These are phyloP conservation scores for Sclerotinia sclerotiorum DNA, from an alignment of 2,329 filamentous ascomycete genomes.

Conservation along the genomic window DNA sequence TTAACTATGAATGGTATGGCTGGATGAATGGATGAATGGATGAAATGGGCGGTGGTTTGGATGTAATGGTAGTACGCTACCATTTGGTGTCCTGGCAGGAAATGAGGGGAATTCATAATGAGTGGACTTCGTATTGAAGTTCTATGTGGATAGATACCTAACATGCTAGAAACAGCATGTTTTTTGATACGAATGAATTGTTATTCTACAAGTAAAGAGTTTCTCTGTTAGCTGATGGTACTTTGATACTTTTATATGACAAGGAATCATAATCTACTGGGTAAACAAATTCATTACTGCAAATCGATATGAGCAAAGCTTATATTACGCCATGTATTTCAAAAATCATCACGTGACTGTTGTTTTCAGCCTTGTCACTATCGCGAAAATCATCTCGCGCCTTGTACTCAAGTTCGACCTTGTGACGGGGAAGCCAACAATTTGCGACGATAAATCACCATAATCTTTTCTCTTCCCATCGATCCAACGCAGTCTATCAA, in stretches of 20 bases:
- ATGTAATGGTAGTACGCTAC: constrained; percentile 19
- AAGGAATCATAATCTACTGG: no score
- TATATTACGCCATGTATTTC: no score
- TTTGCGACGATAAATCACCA: not conserved
- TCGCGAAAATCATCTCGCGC: constrained; percentile 6
- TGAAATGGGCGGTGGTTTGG: not conserved
- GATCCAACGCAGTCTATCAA: constrained; percentile 26
- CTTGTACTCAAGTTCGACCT: constrained; percentile 14
- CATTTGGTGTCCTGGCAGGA: constrained; percentile 24
- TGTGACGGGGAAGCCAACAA: not conserved
- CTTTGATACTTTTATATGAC: not conserved
- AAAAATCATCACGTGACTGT: not conserved
- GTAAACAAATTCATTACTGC: not conserved
- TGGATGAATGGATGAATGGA: constrained; percentile 1
- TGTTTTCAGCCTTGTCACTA: constrained; percentile 4
- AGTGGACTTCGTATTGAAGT: constrained; percentile 27
- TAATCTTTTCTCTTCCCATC: not conserved
- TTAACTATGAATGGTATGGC: constrained; percentile 22
- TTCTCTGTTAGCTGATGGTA: not conserved
- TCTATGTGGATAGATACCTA: constrained; percentile 23
- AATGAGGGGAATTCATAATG: constrained; percentile 28
- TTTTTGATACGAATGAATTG: constrained; percentile 19
- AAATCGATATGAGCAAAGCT: not conserved
- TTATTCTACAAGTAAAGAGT: constrained; percentile 1
- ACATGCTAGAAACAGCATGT: constrained; percentile 6